Base-by-base conservation (phyloP, 2,329 filamentous ascomycete species). In the Rhinocladiella mackenziei region DNA sequence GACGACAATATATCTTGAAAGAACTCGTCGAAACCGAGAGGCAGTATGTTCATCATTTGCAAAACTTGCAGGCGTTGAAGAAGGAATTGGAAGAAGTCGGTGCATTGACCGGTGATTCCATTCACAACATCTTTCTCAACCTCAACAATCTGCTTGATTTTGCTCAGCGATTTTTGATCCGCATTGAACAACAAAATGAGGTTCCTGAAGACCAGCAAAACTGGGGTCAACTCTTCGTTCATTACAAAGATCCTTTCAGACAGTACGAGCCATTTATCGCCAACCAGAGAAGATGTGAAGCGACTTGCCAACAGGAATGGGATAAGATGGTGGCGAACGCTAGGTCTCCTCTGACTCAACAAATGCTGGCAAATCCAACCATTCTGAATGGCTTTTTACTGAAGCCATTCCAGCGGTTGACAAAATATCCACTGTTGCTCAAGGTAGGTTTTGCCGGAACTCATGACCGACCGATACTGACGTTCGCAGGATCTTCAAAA, bases 231-330 rank as follows among this genome's bases (percentile, higher is more conserved):
- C 79, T 94, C 0, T 97, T 97, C 61, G 77, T 85, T 10, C 74
- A 81, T 10, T 89, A 91, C 61, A 87, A 92, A 62, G 86, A 92
- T 47, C 80, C 82, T 0, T 96, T 98, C 65, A 81, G 84, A 51
- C 89, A 95, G 48, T 98, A 98, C 63, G 87, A 95, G 59, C 89
- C 89, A 1, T 98, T 97, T 59, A 97, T 97, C 57, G 88, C 92
- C 23, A 98, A 98, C 61, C 91, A 96, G 68, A 82, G 87, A 56
- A 89, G 88, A 62, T 94, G 91, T 46, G 89, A 91, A 40, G 78
- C 84, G 55, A 78, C 86, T n/a, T 89, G 89, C 10, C 81, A 86
- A 56, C 77, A 83, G 48, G 83, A 91, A 48, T 96, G 94, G 64
- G 85, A 92, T 58, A 94, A 92, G 64, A 87, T 97, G 39, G 78